These are phyloP conservation scores for Candida manassasensis DNA, from an alignment of 805 yeast species.

Conservation along the genomic window DNA sequence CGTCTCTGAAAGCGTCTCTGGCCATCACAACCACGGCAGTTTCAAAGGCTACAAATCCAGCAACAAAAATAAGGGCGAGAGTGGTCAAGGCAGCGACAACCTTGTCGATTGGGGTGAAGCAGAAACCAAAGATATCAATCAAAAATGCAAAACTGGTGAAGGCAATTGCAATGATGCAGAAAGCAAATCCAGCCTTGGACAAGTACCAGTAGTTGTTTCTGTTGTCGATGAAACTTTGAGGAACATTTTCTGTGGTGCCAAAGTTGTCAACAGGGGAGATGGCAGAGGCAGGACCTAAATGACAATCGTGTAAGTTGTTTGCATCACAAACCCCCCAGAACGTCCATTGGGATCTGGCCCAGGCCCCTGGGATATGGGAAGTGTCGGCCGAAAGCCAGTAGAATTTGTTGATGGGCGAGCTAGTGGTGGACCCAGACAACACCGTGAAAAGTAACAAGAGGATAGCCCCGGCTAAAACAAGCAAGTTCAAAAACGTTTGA, in stretches of 20 bases:
- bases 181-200: slow-evolving; percentile 62
- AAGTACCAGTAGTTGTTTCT: slow-evolving; percentile 59
- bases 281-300: slow-evolving; percentile 71
- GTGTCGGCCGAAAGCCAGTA: slow-evolving; percentile 84
- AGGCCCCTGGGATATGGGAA: slow-evolving; percentile 45
- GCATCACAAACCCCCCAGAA: slow-evolving; percentile 68
- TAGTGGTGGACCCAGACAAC: slow-evolving; percentile 57
- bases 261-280: slow-evolving; percentile 80
- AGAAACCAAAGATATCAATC: slow-evolving; percentile 49
- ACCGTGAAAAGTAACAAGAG: slow-evolving; percentile 52
- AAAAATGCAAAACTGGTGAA: slow-evolving; percentile 62
- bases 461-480: slow-evolving; percentile 38
- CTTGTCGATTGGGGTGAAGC: slow-evolving; percentile 51
- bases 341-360: slow-evolving; percentile 68
- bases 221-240: slow-evolving; percentile 47
- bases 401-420: slow-evolving; percentile 60
- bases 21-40: slow-evolving; percentile 81
- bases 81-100: slow-evolving; percentile 48
- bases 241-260: slow-evolving; percentile 46
- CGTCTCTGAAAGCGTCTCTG: slow-evolving; percentile 57
- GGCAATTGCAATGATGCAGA: slow-evolving; percentile 54
- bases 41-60: slow-evolving; percentile 63
- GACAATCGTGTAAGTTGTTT: slow-evolving; percentile 48
- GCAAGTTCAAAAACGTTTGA: slow-evolving; percentile 30
- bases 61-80: slow-evolving; percentile 48